phyloP scores from a whole-genome alignment of 2,329 filamentous ascomycete genomes.

The Fonsecaea multimorphosa region DNA sequence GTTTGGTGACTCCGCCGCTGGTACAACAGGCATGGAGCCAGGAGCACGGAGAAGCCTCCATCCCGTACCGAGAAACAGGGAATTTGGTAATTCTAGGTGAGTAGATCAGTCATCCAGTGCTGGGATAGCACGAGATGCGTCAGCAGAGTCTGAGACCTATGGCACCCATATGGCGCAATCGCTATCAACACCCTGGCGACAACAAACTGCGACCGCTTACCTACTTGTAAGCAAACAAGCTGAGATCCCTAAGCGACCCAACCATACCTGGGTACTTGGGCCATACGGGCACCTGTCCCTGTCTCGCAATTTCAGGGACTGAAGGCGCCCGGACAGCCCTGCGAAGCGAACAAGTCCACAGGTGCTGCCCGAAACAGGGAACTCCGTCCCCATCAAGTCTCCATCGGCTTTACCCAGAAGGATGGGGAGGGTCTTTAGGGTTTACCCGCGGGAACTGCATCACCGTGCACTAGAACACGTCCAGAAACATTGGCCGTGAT shows the following conservation, averaged over 20 bases:
- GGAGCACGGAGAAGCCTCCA: background rate
- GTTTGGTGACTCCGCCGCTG: background rate
- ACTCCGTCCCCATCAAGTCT: background rate
- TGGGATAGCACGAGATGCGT: background rate
- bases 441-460: background rate
- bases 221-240: background rate
- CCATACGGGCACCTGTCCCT: background rate
- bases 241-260: constrained; percentile 3
- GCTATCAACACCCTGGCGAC: background rate
- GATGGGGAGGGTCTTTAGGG: background rate
- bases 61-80: background rate
- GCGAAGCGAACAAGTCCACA: background rate
- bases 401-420: no score
- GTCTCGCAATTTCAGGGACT: background rate
- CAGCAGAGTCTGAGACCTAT: background rate
- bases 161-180: background rate
- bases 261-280: background rate
- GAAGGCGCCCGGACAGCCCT: background rate
- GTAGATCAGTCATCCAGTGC: background rate
- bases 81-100: no score
- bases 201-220: background rate
- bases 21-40: background rate
- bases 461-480: background rate
- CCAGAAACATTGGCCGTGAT: background rate
- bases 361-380: background rate